Conservation (phyloP, 305 asterid genomes). For the Petunia hybrid region DNA sequence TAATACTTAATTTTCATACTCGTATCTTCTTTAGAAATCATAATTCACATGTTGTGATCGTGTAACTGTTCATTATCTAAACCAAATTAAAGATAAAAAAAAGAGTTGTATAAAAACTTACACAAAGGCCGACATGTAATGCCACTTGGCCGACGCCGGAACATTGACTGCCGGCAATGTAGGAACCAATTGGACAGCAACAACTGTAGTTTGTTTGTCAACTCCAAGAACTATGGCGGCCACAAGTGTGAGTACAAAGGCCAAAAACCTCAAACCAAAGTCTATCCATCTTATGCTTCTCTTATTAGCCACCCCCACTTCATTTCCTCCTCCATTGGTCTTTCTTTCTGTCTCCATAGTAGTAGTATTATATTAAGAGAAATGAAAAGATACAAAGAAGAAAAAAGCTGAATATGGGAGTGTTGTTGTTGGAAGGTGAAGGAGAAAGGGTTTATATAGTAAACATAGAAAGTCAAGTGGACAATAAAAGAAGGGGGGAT, state of each 20-base stretch:
- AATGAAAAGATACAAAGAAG: background rate
- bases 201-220: constrained; percentile 33
- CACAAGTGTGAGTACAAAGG: constrained; percentile 36
- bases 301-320: constrained; percentile 35
- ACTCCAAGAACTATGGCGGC: constrained; percentile 44
- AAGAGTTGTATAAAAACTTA: constrained; percentile 16
- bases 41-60: background rate
- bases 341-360: constrained; percentile 26
- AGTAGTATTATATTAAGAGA: background rate
- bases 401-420: background rate
- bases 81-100: background rate
- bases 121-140: constrained; percentile 46
- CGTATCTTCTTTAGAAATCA: background rate
- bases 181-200: constrained; percentile 25
- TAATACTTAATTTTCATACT: background rate
- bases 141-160: constrained; percentile 44
- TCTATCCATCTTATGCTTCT: constrained; percentile 27
- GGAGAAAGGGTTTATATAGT: background rate
- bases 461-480: background rate
- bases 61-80: background rate
- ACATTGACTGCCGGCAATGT: constrained; percentile 36
- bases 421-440: background rate
- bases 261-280: constrained; percentile 35
- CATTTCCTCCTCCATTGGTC: constrained; percentile 24
- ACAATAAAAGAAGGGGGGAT: background rate